These are phyloP conservation scores for Leccinellum rugosiceps DNA, from an alignment of 768 basidiomycete genomes.

Conservation along the genomic window DNA sequence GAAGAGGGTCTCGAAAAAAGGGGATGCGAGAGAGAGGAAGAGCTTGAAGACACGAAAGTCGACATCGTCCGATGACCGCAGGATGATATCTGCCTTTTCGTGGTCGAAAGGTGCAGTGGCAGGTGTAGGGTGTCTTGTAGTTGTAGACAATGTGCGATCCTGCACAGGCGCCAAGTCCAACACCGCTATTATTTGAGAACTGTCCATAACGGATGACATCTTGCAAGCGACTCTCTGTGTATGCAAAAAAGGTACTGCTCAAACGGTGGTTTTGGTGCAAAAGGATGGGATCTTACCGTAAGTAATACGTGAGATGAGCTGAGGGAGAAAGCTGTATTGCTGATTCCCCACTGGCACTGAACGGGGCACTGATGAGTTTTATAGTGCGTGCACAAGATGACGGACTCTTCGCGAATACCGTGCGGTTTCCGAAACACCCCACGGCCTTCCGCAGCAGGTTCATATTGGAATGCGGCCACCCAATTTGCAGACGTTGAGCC, in stretches of 20 bases:
- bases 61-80: background rate
- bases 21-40: background rate
- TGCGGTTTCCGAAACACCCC: background rate
- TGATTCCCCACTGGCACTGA: too few species aligned
- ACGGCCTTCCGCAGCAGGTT: background rate
- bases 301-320: background rate
- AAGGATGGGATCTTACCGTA: background rate
- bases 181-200: background rate
- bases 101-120: background rate
- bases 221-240: background rate
- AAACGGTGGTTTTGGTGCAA: background rate
- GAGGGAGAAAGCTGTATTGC: background rate
- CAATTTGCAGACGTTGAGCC: background rate
- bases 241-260: background rate
- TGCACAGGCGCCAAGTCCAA: too few species aligned
- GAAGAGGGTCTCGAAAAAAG: background rate
- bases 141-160: background rate
- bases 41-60: background rate
- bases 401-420: background rate
- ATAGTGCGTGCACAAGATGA: background rate
- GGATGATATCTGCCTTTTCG: background rate
- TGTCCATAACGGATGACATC: background rate
- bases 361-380: background rate
- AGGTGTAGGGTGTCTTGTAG: background rate
- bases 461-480: background rate